These are phyloP conservation scores for Malassezia nana DNA, from an alignment of 1,284 basidiomycete genomes.

Conservation along the genomic window DNA sequence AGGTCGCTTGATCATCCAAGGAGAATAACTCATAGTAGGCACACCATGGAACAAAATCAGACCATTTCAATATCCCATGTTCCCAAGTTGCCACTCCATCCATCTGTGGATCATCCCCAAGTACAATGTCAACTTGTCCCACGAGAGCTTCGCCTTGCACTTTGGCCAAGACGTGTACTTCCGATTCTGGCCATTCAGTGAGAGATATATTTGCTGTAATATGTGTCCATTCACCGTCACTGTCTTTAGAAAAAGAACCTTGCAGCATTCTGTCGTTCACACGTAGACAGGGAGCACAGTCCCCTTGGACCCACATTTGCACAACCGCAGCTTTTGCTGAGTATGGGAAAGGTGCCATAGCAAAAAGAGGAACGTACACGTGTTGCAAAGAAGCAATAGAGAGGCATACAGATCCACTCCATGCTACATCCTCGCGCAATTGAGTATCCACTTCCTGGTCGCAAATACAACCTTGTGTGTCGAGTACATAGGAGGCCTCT, in stretches of 20 bases:
- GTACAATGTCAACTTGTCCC: constrained; percentile 3
- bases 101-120: not conserved
- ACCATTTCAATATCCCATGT: constrained; percentile 11
- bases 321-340: not conserved
- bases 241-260: not conserved
- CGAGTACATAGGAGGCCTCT: not conserved
- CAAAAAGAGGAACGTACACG: not conserved
- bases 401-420: constrained; percentile 12
- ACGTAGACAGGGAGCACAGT: not conserved
- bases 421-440: not conserved
- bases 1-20: not conserved
- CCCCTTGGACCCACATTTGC: not conserved
- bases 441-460: not conserved
- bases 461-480: not conserved
- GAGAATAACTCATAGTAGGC: constrained; percentile 15
- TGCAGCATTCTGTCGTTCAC: not conserved
- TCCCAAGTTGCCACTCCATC: not conserved
- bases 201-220: not conserved
- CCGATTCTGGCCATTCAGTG: not conserved
- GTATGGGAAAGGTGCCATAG: constrained; percentile 1
- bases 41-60: constrained; percentile 13
- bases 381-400: not conserved
- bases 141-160: not conserved
- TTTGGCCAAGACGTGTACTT: not conserved
- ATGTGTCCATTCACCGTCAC: not conserved